Evolutionary conservation across 768 basidiomycete species (phyloP), one percentile per base, ranked within the genome.

Genomic region (Zangia roseola): DNA sequence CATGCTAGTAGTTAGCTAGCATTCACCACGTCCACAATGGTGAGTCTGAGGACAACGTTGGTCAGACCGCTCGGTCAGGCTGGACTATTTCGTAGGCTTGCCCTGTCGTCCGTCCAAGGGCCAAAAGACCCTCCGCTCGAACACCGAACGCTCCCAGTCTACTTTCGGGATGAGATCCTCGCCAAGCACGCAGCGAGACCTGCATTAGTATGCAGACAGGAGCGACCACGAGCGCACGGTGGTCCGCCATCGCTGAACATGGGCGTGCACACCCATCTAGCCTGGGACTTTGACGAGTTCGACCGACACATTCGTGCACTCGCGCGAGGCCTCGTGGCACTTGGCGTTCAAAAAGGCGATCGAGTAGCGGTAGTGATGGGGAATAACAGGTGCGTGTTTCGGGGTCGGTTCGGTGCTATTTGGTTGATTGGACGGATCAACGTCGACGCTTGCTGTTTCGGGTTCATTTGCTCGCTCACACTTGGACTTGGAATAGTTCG

Each of bases 291-390:
- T 61, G 69, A 61, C 3, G 87, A 90, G 65, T 83, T 93, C 48
- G 76, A 85, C 55, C 58, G 69, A 35, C 82, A 88, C 55, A 80
- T 88, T 35, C 69, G 74, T 36, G 83, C 88, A 4, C 73, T 88
- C 6, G 82, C 90, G 2, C 71, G 86, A 40, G 91, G 90, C 0
- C 71, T 93, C 17, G 50, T 90, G 13, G 67, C 66, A 1, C 69
- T 91, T 70, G 88, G 88, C 14, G 82, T 93, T 5, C 69, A 71
- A 62, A 85, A 79, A 61, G 90, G 91, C 0, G 88, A 91, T 55
- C 74, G 90, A 8, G 82, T 92, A 19, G 91, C 78, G 1, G 86
- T 90, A 7, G 68, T 91, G 33, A 89, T 92, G 88, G 90, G 89
- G 5, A 93, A 91, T 52, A 87, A 80, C 50, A 92, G 90, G 90